A percentile compares a stretch with the other conserved stretches of the same genome.
phyloP scores from a whole-genome alignment of 106 monocot species.

The Phalaenopsis aphrodite region DNA sequence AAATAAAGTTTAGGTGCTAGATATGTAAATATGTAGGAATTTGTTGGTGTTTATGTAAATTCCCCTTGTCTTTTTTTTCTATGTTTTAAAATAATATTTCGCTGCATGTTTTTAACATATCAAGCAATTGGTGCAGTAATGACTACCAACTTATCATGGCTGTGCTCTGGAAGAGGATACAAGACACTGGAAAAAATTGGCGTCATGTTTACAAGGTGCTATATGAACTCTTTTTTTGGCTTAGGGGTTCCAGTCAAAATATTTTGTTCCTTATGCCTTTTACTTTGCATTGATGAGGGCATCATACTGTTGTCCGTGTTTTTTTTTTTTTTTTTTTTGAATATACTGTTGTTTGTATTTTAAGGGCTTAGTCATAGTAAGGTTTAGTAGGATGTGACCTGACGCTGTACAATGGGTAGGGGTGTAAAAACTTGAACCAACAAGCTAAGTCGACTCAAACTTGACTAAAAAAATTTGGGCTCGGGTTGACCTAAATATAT shows the following conservation, averaged over 20 bases:
- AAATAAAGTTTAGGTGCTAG: no score
- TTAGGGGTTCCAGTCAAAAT: neutral
- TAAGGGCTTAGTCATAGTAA: neutral
- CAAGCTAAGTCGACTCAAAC: no score
- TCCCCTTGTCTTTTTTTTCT: no score
- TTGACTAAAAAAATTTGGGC: no score
- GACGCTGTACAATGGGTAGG: neutral
- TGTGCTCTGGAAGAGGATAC: constrained; percentile 91
- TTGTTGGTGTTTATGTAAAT: no score
- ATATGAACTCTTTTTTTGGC: neutral
- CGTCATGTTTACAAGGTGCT: constrained; percentile 95
- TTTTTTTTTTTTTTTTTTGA: no score
- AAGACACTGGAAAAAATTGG: constrained; percentile 95
- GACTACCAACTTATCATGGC: constrained; percentile 84
- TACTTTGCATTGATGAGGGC: neutral
- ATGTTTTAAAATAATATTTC: neutral
- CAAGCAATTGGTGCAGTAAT: constrained; percentile 45
- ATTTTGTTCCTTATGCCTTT: neutral
- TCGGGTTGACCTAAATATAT: no score
- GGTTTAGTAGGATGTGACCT: neutral
- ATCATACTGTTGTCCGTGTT: neutral
- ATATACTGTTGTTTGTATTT: neutral
- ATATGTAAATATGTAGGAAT: no score
- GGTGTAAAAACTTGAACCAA: no score
- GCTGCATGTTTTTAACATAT: neutral